Evolutionary conservation across 1,139 yeast genomes (phyloP).

Genomic region (Yamadazyma epiphylla): DNA sequence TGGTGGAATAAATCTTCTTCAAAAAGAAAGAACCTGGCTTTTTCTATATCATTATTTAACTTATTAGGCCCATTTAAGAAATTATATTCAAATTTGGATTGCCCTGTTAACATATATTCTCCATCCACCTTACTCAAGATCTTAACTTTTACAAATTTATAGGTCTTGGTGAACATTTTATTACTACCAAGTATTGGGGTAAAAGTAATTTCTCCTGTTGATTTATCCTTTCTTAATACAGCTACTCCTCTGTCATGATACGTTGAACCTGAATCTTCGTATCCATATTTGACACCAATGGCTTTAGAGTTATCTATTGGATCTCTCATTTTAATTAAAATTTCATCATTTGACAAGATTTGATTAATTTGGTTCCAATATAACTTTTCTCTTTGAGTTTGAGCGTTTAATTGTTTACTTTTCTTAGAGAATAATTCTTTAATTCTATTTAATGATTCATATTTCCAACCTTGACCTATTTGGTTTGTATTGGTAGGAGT

Average conservation of each 20-base stretch:
- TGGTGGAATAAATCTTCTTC: slow-evolving; percentile 81
- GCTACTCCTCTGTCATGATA: slow-evolving; percentile 76
- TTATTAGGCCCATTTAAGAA: slow-evolving; percentile 21
- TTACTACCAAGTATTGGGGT: slow-evolving; percentile 21
- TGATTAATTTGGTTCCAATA: slow-evolving; percentile 69
- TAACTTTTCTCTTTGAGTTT: slow-evolving; percentile 57
- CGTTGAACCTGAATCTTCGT: slow-evolving; percentile 83
- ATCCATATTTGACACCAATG: slow-evolving; percentile 84
- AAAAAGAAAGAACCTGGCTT: slow-evolving; percentile 68
- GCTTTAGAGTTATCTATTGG: slow-evolving; percentile 42
- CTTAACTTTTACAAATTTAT: slow-evolving; percentile 48
- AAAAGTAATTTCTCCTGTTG: slow-evolving; percentile 33
- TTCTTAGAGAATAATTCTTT: slow-evolving; percentile 50
- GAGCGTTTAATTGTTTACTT: slow-evolving; percentile 47
- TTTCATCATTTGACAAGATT: slow-evolving; percentile 59
- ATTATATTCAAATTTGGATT: slow-evolving; percentile 29
- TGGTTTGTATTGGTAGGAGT: slow-evolving; percentile 27
- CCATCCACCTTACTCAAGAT: slow-evolving; percentile 51
- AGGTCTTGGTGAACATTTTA: slow-evolving; percentile 23
- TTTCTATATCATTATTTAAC: slow-evolving; percentile 50
- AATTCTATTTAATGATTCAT: slow-evolving; percentile 61
- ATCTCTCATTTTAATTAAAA: slow-evolving; percentile 65
- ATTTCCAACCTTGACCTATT: slow-evolving; percentile 84
- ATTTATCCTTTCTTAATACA: slow-evolving; percentile 41
- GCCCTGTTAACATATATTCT: slow-evolving; percentile 49